Evolutionary conservation across 2,329 filamentous ascomycete species (phyloP).

Genomic region (Neofusicoccum sp.): DNA sequence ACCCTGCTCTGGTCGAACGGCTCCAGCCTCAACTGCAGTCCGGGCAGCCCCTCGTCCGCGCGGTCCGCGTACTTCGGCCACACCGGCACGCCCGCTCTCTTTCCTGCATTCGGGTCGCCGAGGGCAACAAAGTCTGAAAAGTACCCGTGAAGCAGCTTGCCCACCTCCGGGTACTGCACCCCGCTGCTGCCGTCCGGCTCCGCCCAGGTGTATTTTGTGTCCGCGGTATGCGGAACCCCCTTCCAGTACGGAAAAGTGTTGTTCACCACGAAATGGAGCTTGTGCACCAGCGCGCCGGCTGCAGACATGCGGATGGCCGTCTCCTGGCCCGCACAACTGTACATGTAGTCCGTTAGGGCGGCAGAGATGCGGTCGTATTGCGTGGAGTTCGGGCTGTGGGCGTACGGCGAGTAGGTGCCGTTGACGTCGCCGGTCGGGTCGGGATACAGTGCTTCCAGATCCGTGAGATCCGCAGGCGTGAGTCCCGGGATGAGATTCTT

Average conservation of each 20-base stretch:
- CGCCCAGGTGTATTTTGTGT: slow-evolving; percentile 6
- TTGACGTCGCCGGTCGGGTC: slow-evolving; percentile 23
- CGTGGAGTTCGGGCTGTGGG: slow-evolving; percentile 40
- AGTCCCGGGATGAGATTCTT: slow-evolving; percentile 31
- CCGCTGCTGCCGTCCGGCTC: not conserved
- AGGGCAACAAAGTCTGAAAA: not conserved
- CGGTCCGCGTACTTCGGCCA: not conserved
- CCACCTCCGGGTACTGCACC: not conserved
- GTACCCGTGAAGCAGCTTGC: slow-evolving; percentile 3
- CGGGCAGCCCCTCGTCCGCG: not conserved
- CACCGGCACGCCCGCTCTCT: not conserved
- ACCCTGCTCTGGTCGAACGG: slow-evolving; percentile 27
- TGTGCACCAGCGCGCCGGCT: slow-evolving; percentile 31
- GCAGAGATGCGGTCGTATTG: slow-evolving; percentile 48
- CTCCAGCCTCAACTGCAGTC: slow-evolving; percentile 20
- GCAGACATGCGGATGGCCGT: slow-evolving; percentile 41
- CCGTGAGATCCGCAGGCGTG: slow-evolving; percentile 27
- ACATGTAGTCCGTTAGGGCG: slow-evolving; percentile 44
- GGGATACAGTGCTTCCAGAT: slow-evolving; percentile 32
- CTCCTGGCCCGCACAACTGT: slow-evolving; percentile 47
- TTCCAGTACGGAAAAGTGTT: slow-evolving; percentile 5
- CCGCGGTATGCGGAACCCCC: slow-evolving; percentile 6
- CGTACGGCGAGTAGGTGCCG: slow-evolving; percentile 26
- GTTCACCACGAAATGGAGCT: slow-evolving; percentile 13
- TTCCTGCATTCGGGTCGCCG: not conserved